A percentile compares a stretch with the other conserved stretches of the same genome.
Evolutionary conservation across 2,329 filamentous ascomycete genomes (phyloP).

Genomic region (Aureobasidium sp.): DNA sequence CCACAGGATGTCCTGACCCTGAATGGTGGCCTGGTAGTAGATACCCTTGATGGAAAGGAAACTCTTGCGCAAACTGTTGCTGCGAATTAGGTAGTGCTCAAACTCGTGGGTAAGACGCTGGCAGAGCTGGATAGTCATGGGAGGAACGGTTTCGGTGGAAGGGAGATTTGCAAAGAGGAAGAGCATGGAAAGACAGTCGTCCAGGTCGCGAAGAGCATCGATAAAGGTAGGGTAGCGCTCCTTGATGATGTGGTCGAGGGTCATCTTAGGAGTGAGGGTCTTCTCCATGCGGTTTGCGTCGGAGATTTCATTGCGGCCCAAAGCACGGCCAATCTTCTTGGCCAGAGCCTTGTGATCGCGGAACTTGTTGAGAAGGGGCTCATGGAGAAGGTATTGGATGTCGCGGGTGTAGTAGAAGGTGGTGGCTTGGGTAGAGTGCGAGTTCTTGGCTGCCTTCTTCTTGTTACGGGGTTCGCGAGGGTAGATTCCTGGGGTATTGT

Average conservation of each 20-base stretch:
- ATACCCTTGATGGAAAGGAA: constrained; percentile 99
- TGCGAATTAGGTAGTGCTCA: constrained; percentile 92
- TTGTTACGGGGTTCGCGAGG: constrained; percentile 93
- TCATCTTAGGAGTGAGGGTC: constrained; percentile 82
- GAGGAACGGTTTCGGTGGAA: constrained; percentile 78
- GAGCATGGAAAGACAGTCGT: constrained; percentile 93
- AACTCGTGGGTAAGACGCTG: constrained; percentile 92
- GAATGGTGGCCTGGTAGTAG: constrained; percentile 96
- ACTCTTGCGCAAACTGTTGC: constrained; percentile 85
- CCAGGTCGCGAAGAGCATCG: constrained; percentile 86
- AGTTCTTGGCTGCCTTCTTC: constrained; percentile 91
- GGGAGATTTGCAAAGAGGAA: constrained; percentile 97
- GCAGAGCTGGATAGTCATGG: constrained; percentile 93
- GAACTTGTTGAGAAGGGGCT: constrained; percentile 89
- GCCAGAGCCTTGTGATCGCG: constrained; percentile 93
- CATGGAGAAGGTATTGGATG: constrained; percentile 96
- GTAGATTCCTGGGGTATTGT: constrained; percentile 62
- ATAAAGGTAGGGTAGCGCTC: constrained; percentile 97
- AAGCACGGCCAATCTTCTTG: constrained; percentile 92
- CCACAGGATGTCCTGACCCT: constrained; percentile 96
- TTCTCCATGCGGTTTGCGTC: constrained; percentile 87
- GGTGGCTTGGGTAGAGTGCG: constrained; percentile 58
- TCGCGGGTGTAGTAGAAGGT: constrained; percentile 93
- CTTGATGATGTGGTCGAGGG: constrained; percentile 92
- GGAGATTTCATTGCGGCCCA: constrained; percentile 83